Percentiles rank a stretch among this genome's conserved stretches.
These are phyloP conservation scores for Hemisphaericaspora subhashii DNA, from an alignment of 1,139 yeast genomes.

Conservation along the genomic window DNA sequence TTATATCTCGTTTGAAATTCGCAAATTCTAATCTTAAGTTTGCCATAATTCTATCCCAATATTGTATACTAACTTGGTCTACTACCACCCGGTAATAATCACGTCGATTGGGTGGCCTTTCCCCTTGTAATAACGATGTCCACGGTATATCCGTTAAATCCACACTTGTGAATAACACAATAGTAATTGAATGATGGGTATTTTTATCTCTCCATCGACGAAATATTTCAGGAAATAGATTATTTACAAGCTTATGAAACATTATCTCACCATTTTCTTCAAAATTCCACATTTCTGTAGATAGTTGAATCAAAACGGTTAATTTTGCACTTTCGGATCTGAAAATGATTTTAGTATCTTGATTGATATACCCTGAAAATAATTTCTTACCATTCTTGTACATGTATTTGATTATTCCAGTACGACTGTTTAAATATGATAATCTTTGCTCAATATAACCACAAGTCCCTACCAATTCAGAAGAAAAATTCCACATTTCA, in stretches of 20 bases:
- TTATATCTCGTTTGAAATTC: constrained; percentile 69
- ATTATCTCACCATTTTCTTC: constrained; percentile 94
- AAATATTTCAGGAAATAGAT: constrained; percentile 85
- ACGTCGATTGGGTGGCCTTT: constrained; percentile 62
- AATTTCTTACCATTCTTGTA: constrained; percentile 68
- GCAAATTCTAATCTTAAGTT: constrained; percentile 82
- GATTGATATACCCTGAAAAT: constrained; percentile 68
- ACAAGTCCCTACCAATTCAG: constrained; percentile 61
- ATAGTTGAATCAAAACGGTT: constrained; percentile 80
- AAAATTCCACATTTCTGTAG: constrained; percentile 97
- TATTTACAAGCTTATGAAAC: constrained; percentile 89
- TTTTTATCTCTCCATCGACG: constrained; percentile 83
- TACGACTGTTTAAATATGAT: constrained; percentile 57
- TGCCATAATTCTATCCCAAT: constrained; percentile 93
- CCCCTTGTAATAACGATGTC: constrained; percentile 65
- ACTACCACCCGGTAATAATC: constrained; percentile 94
- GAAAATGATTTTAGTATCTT: constrained; percentile 75
- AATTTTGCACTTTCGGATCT: constrained; percentile 89
- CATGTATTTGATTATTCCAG: constrained; percentile 63
- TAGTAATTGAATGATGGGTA: constrained; percentile 88
- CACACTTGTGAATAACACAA: constrained; percentile 82
- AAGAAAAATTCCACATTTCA: constrained; percentile 87
- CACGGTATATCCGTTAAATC: constrained; percentile 63
- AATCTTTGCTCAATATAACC: constrained; percentile 67
- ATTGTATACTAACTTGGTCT: constrained; percentile 84